phyloP scores from a whole-genome alignment of 768 basidiomycete species.

The Astraeus odoratus region DNA sequence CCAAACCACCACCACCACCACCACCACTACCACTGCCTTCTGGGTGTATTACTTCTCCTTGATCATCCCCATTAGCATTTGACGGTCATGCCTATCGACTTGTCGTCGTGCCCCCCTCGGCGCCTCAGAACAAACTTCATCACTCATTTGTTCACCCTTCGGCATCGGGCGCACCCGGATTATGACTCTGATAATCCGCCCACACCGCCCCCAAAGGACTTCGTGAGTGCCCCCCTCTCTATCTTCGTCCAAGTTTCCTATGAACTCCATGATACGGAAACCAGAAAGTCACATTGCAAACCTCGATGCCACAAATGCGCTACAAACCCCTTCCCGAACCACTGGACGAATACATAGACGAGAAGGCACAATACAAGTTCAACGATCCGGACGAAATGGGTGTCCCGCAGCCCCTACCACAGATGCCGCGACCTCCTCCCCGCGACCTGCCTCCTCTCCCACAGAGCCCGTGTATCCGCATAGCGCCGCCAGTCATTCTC shows the following conservation, averaged over 20 bases:
- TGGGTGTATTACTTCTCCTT: neutral
- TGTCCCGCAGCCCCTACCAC: neutral
- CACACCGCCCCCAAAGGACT: neutral
- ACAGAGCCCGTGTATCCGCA: conserved; percentile 2
- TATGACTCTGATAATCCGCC: neutral
- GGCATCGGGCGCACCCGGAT: neutral
- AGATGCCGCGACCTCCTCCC: conserved; percentile 6
- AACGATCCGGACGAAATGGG: neutral
- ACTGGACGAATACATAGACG: conserved; percentile 6
- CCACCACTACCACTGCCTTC: too few species aligned
- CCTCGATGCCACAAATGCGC: neutral
- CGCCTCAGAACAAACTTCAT: neutral
- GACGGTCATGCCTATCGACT: neutral
- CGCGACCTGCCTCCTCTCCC: conserved; percentile 1
- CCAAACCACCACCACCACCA: neutral
- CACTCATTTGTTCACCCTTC: neutral
- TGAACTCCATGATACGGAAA: neutral
- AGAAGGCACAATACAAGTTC: conserved; percentile 1
- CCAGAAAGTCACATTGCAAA: neutral
- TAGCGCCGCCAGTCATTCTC: conserved; percentile 8
- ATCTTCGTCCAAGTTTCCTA: neutral
- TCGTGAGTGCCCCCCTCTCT: neutral
- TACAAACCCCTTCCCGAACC: conserved; percentile 20
- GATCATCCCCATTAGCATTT: too few species aligned
- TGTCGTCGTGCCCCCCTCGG: neutral